Percentiles rank a stretch among this genome's conserved stretches.
Conservation (phyloP, 2,329 filamentous ascomycete species). For the Botrytis tulipae region DNA sequence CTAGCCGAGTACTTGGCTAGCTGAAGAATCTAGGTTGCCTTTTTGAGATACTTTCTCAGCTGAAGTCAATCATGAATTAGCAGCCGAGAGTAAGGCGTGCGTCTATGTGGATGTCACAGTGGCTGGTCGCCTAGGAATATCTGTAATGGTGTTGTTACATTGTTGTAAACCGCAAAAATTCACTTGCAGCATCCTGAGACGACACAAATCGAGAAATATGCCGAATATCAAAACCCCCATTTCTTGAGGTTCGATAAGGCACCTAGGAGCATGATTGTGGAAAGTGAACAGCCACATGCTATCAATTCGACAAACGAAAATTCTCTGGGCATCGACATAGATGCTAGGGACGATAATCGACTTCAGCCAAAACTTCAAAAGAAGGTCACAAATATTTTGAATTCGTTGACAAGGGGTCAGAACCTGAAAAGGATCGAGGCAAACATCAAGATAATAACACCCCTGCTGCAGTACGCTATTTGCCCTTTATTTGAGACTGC, state of each 20-base stretch:
- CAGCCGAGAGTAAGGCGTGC: background rate
- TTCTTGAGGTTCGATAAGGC: background rate
- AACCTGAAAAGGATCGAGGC: background rate
- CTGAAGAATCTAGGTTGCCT: background rate
- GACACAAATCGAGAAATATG: background rate
- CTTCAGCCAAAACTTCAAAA: background rate
- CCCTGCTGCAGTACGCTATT: background rate
- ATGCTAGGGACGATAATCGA: background rate
- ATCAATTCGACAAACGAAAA: background rate
- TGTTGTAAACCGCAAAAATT: background rate
- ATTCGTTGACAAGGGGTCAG: background rate
- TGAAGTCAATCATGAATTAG: background rate
- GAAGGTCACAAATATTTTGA: background rate
- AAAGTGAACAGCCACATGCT: background rate
- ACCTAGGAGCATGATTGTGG: background rate
- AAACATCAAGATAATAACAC: background rate
- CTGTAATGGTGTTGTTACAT: background rate
- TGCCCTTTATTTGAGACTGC: background rate
- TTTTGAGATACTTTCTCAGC: background rate
- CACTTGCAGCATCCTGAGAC: background rate
- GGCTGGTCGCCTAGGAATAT: conserved; percentile 13
- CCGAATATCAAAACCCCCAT: background rate
- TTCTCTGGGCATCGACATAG: background rate
- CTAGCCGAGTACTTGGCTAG: background rate
- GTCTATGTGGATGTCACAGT: conserved; percentile 17